Evolutionary conservation across 2,329 filamentous ascomycete species (phyloP), one percentile per base, ranked within the genome.

Genomic region (Verticillium albo-atrum): DNA sequence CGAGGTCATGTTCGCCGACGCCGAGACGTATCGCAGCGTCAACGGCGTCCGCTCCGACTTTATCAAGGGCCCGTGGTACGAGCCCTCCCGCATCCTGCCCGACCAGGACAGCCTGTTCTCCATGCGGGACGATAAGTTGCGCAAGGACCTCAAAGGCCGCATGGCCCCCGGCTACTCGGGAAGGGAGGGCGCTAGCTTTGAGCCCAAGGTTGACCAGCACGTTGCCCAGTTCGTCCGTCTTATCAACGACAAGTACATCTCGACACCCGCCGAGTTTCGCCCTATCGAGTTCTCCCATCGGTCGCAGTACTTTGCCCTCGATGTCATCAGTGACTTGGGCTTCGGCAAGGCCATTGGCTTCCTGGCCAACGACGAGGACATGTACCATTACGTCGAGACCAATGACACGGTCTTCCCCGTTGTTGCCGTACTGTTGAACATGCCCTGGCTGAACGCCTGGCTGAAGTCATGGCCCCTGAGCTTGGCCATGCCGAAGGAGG

Each of bases 291-390:
- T 63, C 17, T 56, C 62, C 3, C 58, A 55, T 4, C 60, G 58
- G 3, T 52, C 62, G 2, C 60, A 60, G 23, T 65, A 59, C 58
- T 63, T 65, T 26, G 58, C 63, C 0, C 60, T 72, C n/a, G 69
- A 71, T 42, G 64, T 66, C 17, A 65, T 72, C 56, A 68, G 66
- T 17, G 57, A 64, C 6, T 56, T 71, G 10, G 65, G 66, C 0
- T 70, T 66, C 42, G 68, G 69, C 30, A 42, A 68, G 28, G 59
- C 65, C 1, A 66, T 71, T 51, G 70, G 69, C 2, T 71, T 67
- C 42, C 23, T 71, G 0, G 56, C 65, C 7, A 56, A 63, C 2
- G 67, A 70, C 37, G 55, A 56, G 3, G 68, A 71, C 52, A 26
- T 70, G 0, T 68, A 63, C 37, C 58, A 61, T 5, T 71, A 66